These are phyloP conservation scores for Citropsis articulata DNA, from an alignment of 345 rosid species.

Conservation along the genomic window DNA sequence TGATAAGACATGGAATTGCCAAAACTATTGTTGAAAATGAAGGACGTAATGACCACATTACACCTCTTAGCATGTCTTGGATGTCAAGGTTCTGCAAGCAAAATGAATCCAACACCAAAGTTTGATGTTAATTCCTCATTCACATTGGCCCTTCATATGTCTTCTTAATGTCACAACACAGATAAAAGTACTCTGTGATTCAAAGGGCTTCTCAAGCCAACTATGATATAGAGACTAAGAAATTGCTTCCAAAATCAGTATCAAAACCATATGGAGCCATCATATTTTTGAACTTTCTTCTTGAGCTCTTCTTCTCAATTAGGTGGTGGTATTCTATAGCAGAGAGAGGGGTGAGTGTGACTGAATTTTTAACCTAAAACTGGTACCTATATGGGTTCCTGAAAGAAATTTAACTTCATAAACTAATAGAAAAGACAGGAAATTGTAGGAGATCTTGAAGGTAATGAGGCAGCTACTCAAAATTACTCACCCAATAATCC, in stretches of 20 bases:
- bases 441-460: neutral
- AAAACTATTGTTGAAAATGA: slow-evolving; percentile 1
- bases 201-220: neutral
- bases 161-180: neutral
- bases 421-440: neutral
- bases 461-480: slow-evolving; percentile 1
- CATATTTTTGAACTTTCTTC: neutral
- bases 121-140: neutral
- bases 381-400: neutral
- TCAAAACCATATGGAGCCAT: neutral
- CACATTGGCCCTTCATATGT: neutral
- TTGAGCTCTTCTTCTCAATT: neutral
- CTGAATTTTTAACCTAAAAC: neutral
- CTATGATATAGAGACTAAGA: neutral
- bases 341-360: neutral
- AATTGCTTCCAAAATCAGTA: neutral
- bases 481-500: slow-evolving; percentile 89
- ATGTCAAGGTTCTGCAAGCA: neutral
- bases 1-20: neutral
- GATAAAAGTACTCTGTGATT: neutral
- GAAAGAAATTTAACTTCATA: neutral
- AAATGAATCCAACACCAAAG: neutral
- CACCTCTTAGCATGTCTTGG: neutral
- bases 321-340: neutral
- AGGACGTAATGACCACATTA: neutral